Evolutionary conservation across 495 filamentous ascomycete species (phyloP).

Genomic region (Aspergillus panamensis): DNA sequence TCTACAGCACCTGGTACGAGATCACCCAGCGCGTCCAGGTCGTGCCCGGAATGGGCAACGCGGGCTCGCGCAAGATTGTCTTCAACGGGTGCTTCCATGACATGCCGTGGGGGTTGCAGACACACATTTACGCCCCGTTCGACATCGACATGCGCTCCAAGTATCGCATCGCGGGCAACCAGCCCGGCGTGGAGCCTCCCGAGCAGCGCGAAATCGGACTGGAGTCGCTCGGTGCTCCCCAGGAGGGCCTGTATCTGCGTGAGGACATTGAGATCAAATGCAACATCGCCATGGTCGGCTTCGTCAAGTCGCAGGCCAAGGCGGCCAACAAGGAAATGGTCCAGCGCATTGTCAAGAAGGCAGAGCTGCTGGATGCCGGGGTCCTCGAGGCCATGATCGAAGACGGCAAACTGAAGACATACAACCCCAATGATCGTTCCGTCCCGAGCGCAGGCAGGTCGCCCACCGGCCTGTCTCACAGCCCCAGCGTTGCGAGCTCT

Average conservation of each 20-base stretch:
- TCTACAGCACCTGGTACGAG: constrained; percentile 65
- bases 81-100: constrained; percentile 77
- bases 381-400: constrained; percentile 28
- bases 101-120: constrained; percentile 63
- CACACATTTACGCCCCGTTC: constrained; percentile 69
- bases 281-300: constrained; percentile 66
- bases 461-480: too few relatives aligned
- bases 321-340: constrained; percentile 65
- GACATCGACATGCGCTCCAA: constrained; percentile 65
- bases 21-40: constrained; percentile 64
- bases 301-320: constrained; percentile 73
- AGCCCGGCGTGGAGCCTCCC: constrained; percentile 55
- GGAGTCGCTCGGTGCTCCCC: background rate
- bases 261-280: constrained; percentile 77
- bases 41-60: constrained; percentile 57
- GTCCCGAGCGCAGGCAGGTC: too few relatives aligned
- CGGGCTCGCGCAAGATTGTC: constrained; percentile 57
- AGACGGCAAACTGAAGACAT: constrained; percentile 29
- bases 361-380: constrained; percentile 36
- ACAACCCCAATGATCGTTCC: constrained; percentile 27
- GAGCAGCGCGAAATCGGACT: constrained; percentile 39
- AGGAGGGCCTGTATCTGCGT: constrained; percentile 61
- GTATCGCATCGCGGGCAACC: constrained; percentile 57
- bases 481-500: too few relatives aligned
- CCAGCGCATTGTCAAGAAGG: constrained; percentile 59